phyloP scores from a whole-genome alignment of 164 flowering plant species.

The Echeveria elegans region DNA sequence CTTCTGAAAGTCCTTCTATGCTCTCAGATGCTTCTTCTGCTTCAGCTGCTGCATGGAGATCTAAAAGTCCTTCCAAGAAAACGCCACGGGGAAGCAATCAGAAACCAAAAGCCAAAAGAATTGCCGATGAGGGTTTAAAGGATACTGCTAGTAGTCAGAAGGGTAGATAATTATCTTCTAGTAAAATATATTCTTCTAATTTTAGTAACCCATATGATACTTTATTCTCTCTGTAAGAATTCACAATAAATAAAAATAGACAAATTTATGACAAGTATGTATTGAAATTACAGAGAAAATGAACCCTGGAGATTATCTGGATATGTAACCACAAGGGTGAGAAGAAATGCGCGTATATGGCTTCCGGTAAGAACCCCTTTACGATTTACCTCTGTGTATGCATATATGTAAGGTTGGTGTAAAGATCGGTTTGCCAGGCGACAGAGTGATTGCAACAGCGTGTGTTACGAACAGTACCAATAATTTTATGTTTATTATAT shows the following conservation, averaged over 20 bases:
- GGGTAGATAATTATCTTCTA: neutral
- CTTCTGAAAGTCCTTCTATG: neutral
- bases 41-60: neutral
- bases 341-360: neutral
- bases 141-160: slow-evolving; percentile 1
- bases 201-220: neutral
- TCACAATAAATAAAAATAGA: neutral
- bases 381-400: neutral
- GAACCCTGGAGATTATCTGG: neutral
- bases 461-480: neutral
- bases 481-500: no score
- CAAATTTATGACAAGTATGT: no score
- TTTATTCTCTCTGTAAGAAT: neutral
- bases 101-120: neutral
- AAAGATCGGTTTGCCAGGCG: neutral
- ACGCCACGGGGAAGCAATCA: neutral
- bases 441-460: neutral
- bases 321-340: neutral
- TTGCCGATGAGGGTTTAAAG: neutral
- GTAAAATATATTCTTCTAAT: neutral
- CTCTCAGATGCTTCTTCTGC: slow-evolving; percentile 1
- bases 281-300: neutral
- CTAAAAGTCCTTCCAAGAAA: neutral
- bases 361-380: neutral
- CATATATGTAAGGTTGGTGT: neutral